Base-by-base conservation (phyloP, 345 rosid genomes). In the Salix brachista region DNA sequence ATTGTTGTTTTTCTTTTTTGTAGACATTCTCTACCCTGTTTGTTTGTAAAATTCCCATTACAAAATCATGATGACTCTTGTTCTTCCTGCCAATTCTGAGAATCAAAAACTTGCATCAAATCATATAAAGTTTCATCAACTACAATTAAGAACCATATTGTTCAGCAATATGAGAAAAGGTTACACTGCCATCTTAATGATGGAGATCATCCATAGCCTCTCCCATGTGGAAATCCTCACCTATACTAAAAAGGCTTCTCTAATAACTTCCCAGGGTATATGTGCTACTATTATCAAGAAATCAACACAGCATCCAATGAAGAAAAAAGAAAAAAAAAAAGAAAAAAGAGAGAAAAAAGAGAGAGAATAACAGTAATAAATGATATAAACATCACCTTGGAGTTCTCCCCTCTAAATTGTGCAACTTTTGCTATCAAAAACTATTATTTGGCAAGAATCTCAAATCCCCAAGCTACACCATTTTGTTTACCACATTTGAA, bases 241-340 rank as follows among this genome's bases (percentile, higher is more conserved):
- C 18, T 52, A 71, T 71, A 32, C 56, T 71, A 32, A 54, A 19
- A 4, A 42, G 65, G 65, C 18, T 30, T 3, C 6, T 71, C 28
- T 50, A 52, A 28, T 30, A 52, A 52, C 44, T 62, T 42, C 10
- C 25, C 25, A 52, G 3, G n/a, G 74, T 52, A 52, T 52, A 32
- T 42, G 36, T 71, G 25, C 50, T 13, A 12, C 50, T 13, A 37
- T 44, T 52, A 62, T 52, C 65, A 50, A 71, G 26, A 71, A 46
- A 48, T 70, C 61, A 70, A 72, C n/a, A 67, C 71, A n/a, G 71
- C 30, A 39, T 67, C 28, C 50, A 39, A 25, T 67, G 14, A 69
- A 46, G 44, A 12, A 1, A 23, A 26, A 44, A 23, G 1, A 30
- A 48, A 50, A 70, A 17, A 42, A 23, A 23, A 30, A 18, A 70